Evolutionary conservation across 169 alveolate species (phyloP).

Genomic region (Besnoitia besnoiti): DNA sequence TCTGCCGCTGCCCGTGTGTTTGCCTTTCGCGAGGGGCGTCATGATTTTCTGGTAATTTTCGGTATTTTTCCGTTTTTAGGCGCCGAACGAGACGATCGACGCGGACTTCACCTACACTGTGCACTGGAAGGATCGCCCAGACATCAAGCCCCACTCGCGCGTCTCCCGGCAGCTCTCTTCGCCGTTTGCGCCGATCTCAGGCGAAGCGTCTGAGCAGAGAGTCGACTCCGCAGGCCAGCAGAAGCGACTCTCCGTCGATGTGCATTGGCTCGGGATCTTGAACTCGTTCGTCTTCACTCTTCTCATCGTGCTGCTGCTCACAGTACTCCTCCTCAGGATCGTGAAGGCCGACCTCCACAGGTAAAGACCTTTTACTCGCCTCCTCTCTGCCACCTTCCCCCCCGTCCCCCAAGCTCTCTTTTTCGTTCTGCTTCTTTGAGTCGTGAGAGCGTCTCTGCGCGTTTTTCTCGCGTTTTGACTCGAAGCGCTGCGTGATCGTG

Average conservation of each 20-base stretch:
- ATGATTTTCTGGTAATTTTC: too few species aligned
- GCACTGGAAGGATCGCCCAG: constrained; percentile 12
- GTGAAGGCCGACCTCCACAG: constrained; percentile 26
- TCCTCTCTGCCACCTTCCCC: too few species aligned
- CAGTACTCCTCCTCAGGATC: constrained; percentile 5
- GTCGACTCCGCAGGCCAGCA: not conserved
- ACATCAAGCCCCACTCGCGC: not conserved
- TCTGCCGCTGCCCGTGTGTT: too few species aligned
- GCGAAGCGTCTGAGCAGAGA: not conserved
- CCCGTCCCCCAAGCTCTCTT: too few species aligned
- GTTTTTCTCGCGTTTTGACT: not conserved
- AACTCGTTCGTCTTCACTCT: constrained; percentile 56
- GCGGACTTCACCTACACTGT: constrained; percentile 45
- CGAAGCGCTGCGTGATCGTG: not conserved
- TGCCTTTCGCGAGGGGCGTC: too few species aligned
- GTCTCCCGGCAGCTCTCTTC: constrained; percentile 30
- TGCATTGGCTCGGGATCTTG: constrained; percentile 44
- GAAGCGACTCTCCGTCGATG: constrained; percentile 17
- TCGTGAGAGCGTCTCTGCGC: not conserved
- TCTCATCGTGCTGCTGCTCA: constrained; percentile 13
- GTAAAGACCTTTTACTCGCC: too few species aligned
- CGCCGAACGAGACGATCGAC: not conserved
- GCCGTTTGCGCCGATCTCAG: not conserved
- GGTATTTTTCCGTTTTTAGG: not conserved
- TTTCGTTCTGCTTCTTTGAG: too few species aligned